A percentile compares a stretch with the other conserved stretches of the same genome.
These are phyloP conservation scores for Mrakia frigida DNA, from an alignment of 768 basidiomycete genomes.

Conservation along the genomic window DNA sequence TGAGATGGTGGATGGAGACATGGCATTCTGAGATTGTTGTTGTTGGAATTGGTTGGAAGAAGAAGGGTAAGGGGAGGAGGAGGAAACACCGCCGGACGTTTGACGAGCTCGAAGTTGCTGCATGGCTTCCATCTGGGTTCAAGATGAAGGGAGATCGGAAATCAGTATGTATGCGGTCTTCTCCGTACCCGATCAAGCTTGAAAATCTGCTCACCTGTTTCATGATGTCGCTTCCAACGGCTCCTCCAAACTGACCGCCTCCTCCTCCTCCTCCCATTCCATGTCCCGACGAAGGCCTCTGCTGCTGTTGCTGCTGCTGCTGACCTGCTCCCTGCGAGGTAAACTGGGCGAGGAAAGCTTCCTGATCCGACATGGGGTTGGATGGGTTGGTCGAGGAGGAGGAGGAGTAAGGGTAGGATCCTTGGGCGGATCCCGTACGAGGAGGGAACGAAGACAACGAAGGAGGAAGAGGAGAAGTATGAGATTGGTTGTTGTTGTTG, in stretches of 20 bases:
- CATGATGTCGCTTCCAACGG: not conserved
- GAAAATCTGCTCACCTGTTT: not conserved
- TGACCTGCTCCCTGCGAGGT: not conserved
- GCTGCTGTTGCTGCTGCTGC: slow-evolving; percentile 1
- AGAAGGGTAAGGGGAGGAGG: not conserved
- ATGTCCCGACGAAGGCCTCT: not conserved
- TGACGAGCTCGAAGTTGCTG: slow-evolving; percentile 18
- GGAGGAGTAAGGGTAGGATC: not conserved
- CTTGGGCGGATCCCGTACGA: not conserved
- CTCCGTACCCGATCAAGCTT: not conserved
- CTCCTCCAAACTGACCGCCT: slow-evolving; percentile 1
- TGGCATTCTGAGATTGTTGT: not conserved
- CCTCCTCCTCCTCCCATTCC: not conserved
- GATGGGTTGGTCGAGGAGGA: not conserved
- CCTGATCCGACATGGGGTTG: slow-evolving; percentile 3
- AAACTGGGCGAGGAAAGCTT: slow-evolving; percentile 19
- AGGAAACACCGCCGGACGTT: not conserved
- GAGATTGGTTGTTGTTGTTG: not conserved
- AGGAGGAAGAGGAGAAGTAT: not conserved
- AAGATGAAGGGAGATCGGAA: not conserved
- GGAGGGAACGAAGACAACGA: not conserved
- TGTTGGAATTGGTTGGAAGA: not conserved
- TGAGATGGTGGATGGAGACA: not conserved
- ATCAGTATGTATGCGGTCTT: not conserved
- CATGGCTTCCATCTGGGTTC: slow-evolving; percentile 10